A percentile compares a stretch with the other conserved stretches of the same genome.
phyloP scores from a whole-genome alignment of 805 yeast genomes.

The Sugiyamaella boreocaroliniensis region DNA sequence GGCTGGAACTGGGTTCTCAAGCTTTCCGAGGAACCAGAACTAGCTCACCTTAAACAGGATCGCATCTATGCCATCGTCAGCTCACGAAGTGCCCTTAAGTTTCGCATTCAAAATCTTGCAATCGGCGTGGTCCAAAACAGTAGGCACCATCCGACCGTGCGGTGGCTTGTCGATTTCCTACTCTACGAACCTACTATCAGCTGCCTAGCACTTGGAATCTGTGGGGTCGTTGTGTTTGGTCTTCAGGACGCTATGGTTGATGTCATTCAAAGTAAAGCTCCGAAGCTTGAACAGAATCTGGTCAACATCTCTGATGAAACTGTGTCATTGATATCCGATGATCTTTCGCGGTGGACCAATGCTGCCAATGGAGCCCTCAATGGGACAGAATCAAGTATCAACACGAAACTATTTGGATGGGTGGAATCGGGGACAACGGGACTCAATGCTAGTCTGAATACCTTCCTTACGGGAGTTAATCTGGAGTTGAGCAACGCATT shows the following conservation, averaged over 20 bases:
- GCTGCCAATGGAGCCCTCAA: conserved; percentile 51
- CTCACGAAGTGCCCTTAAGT: not conserved
- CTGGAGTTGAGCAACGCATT: conserved; percentile 52
- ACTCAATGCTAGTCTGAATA: conserved; percentile 53
- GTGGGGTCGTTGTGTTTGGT: not conserved
- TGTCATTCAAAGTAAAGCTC: not conserved
- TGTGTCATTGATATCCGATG: not conserved
- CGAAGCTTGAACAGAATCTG: not conserved
- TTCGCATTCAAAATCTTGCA: not conserved
- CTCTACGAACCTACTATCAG: not conserved
- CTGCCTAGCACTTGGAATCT: not conserved
- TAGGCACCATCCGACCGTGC: not conserved
- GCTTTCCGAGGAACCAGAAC: not conserved
- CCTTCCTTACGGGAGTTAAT: conserved; percentile 55
- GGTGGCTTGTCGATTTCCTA: not conserved
- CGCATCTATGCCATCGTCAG: not conserved
- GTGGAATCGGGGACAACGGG: conserved; percentile 49
- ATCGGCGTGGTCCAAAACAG: too few relatives aligned
- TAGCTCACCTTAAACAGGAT: not conserved
- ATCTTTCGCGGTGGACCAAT: conserved; percentile 40
- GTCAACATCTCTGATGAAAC: not conserved
- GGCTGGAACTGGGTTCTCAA: not conserved
- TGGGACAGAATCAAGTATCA: conserved; percentile 45
- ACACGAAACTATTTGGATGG: conserved; percentile 62
- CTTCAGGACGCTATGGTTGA: not conserved